Evolutionary conservation across 805 yeast genomes (phyloP).

Genomic region (Sungouiozyma ichnusensis): DNA sequence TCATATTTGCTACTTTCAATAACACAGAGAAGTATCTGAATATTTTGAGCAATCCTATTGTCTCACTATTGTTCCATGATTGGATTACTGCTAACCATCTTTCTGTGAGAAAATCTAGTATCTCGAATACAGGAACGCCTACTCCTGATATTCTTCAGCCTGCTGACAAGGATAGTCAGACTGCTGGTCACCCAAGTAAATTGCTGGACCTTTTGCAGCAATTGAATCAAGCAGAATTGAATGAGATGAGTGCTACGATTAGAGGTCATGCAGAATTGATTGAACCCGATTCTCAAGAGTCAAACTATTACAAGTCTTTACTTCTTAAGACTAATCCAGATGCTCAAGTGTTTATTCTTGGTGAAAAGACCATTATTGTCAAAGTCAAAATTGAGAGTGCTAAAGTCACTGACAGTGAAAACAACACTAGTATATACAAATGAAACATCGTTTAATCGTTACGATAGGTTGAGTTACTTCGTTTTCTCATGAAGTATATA

Average conservation of each 20-base stretch:
- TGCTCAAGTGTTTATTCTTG: slow-evolving; percentile 56
- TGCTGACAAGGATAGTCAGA: slow-evolving; percentile 10
- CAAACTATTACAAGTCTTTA: slow-evolving; percentile 48
- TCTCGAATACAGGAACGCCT: slow-evolving; percentile 23
- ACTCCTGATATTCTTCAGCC: background rate
- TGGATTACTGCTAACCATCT: slow-evolving; percentile 61
- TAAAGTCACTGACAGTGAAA: slow-evolving; percentile 69
- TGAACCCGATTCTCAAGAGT: slow-evolving; percentile 36
- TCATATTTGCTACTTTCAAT: slow-evolving; percentile 63
- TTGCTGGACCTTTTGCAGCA: slow-evolving; percentile 56
- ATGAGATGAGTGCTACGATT: slow-evolving; percentile 74
- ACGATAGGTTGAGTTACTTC: background rate
- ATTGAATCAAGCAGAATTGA: slow-evolving; percentile 68
- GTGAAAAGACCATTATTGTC: slow-evolving; percentile 55
- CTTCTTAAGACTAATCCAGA: slow-evolving; percentile 56
- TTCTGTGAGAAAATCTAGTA: slow-evolving; percentile 23
- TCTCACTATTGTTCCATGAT: slow-evolving; percentile 79
- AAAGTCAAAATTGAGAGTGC: slow-evolving; percentile 56
- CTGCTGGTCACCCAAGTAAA: slow-evolving; percentile 28
- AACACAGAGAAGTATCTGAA: slow-evolving; percentile 68
- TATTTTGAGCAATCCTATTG: slow-evolving; percentile 59
- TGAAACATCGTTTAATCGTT: slow-evolving; percentile 4
- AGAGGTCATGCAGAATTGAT: slow-evolving; percentile 60
- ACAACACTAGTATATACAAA: slow-evolving; percentile 35
- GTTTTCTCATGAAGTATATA: background rate